Evolutionary conservation across 2,329 filamentous ascomycete species (phyloP), one percentile per base, ranked within the genome.

Genomic region (Teratosphaeria viscida): DNA sequence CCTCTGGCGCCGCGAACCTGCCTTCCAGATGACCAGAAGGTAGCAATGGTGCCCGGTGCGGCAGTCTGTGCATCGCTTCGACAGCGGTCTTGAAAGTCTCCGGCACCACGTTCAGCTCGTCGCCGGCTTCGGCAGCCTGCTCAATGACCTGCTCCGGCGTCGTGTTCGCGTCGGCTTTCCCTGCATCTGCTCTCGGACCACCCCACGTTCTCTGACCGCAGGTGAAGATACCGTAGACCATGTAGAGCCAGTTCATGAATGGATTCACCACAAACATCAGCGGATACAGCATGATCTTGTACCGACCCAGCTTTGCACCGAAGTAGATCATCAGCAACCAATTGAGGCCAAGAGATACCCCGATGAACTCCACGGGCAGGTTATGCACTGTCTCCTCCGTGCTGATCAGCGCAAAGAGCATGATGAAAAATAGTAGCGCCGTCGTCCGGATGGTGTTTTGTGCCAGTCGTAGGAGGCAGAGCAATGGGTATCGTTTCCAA

Each of bases 161-260:
- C 0, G 86, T 94, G 61, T 84, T 78, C 12, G 81, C 78, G 71
- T 95, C 88, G 2, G 92, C 92, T 49, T 85, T 81, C 34, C 88
- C 90, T 0, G 92, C 92, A 74, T 97, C 92, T 1, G 90, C 91
- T 68, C 92, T 84, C 11, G 92, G 94, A 0, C 92, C 92, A 65
- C 92, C 92, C 92, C 94, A 99, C 1, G 92, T 97, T 64, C 92
- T 83, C 72, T 96, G 90, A 23, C 92, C 91, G 34, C 92, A 91
- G 0, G 92, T 96, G 74, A 95, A 94, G 66, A 96, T 95, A 53
- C 91, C 92, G 73, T 96, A 96, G 2, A 96, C 88, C 88, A 96
- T 96, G 77, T 97, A 97, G 60, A 90, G 83, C 92, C 92, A 97
- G 75, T 97, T 97, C 81, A 96, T 92, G 71, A 97, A 95, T 0